Evolutionary conservation across 2,329 filamentous ascomycete genomes (phyloP).

Genomic region (Lecanicillium sp.): DNA sequence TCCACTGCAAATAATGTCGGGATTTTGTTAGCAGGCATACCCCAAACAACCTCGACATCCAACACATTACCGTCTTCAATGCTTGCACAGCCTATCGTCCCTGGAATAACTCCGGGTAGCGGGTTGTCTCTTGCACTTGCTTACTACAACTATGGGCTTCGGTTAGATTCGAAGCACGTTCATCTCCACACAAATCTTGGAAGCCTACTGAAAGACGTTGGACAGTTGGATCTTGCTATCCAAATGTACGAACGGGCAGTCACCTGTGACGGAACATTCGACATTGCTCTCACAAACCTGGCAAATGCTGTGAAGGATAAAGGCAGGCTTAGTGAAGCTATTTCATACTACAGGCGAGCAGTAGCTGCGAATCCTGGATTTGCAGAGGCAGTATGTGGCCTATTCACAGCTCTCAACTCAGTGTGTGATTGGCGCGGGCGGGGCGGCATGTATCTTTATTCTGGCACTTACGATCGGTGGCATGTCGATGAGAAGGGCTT

Average conservation of each 20-base stretch:
- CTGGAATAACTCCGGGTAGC: conserved; percentile 76
- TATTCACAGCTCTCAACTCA: conserved; percentile 91
- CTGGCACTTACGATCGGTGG: conserved; percentile 76
- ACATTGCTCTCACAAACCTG: conserved; percentile 92
- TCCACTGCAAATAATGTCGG: conserved; percentile 98
- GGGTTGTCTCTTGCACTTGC: conserved; percentile 80
- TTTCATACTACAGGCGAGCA: conserved; percentile 82
- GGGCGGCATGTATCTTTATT: conserved; percentile 71
- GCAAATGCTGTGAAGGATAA: conserved; percentile 98
- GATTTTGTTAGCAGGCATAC: conserved; percentile 90
- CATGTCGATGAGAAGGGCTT: conserved; percentile 82
- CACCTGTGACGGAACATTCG: conserved; percentile 84
- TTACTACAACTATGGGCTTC: conserved; percentile 92
- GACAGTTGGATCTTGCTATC: conserved; percentile 83
- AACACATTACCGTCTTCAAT: conserved; percentile 8
- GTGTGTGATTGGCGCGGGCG: conserved; percentile 91
- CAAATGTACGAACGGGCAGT: conserved; percentile 97
- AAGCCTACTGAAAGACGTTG: conserved; percentile 91
- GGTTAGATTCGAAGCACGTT: conserved; percentile 79
- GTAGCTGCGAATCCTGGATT: conserved; percentile 91
- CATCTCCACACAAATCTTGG: conserved; percentile 96
- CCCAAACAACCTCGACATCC: conserved; percentile 46
- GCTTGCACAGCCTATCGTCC: conserved; percentile 40
- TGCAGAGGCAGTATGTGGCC: conserved; percentile 90
- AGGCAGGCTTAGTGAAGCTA: conserved; percentile 84